Conservation (phyloP, 805 yeast species). For the Ogataea nakhonphanomensis region DNA sequence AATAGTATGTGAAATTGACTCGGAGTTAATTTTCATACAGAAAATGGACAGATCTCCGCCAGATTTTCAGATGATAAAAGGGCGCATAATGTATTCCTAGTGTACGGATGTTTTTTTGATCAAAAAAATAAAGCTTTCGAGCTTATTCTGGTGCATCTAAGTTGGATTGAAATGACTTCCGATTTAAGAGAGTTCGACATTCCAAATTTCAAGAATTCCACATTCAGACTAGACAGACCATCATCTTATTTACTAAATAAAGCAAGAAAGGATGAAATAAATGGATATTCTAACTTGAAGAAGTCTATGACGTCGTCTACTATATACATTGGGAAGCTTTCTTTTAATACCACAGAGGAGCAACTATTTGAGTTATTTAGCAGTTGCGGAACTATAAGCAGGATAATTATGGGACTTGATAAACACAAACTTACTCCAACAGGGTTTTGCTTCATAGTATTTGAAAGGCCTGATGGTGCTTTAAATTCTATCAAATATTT, state of each 20-base stretch:
- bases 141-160: background rate
- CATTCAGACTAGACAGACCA: conserved; percentile 67
- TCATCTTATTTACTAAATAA: conserved; percentile 64
- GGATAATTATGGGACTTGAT: conserved; percentile 93
- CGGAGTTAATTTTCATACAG: conserved; percentile 1
- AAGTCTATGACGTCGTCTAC: conserved; percentile 67
- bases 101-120: conserved; percentile 1
- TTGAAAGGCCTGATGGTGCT: conserved; percentile 64
- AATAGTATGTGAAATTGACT: background rate
- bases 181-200: conserved; percentile 45
- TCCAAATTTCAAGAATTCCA: conserved; percentile 57
- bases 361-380: conserved; percentile 85
- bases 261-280: conserved; percentile 49
- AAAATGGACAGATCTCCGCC: conserved; percentile 6
- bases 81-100: background rate
- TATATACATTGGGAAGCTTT: conserved; percentile 85
- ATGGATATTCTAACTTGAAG: conserved; percentile 61
- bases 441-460: conserved; percentile 93
- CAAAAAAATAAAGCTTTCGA: background rate
- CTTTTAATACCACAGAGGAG: conserved; percentile 91
- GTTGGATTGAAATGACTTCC: conserved; percentile 10
- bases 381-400: conserved; percentile 72
- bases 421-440: conserved; percentile 90
- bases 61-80: background rate
- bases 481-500: conserved; percentile 79